phyloP scores from a whole-genome alignment of 192 early-diverging fungal species.

The Chytriomyces hyalinus region DNA sequence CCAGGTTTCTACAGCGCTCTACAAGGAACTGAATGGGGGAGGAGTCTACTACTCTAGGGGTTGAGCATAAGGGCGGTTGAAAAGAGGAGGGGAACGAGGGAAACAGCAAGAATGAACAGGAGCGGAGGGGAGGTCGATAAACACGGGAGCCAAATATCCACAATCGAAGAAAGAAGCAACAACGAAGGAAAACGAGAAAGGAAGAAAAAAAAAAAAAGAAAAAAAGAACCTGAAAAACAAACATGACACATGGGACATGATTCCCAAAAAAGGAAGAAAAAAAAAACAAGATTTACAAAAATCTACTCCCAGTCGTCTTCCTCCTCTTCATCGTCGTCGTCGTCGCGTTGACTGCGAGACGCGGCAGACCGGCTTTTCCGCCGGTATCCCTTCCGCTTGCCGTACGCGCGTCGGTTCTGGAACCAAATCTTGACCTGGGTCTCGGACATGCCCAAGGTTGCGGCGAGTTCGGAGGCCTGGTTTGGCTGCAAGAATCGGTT shows the following conservation, averaged over 20 bases:
- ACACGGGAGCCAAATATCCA: too few relatives aligned
- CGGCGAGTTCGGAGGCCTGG: slow-evolving; percentile 3
- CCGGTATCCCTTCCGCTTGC: slow-evolving; percentile 9
- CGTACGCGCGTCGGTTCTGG: slow-evolving; percentile 11
- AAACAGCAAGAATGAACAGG: too few relatives aligned
- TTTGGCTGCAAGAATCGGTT: neutral
- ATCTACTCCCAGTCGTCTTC: neutral
- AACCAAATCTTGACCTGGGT: slow-evolving; percentile 21
- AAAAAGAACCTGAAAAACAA: neutral
- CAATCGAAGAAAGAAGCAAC: neutral
- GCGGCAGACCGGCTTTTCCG: neutral
- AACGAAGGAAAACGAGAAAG: neutral
- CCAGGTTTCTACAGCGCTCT: too few relatives aligned
- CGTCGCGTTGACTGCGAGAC: neutral
- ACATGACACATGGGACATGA: neutral
- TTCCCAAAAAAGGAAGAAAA: neutral
- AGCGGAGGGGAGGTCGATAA: too few relatives aligned
- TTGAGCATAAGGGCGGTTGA: too few relatives aligned
- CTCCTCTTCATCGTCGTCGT: neutral
- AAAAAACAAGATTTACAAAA: neutral
- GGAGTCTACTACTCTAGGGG: too few relatives aligned
- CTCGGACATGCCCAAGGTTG: neutral
- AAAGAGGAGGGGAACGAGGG: too few relatives aligned
- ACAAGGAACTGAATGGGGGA: too few relatives aligned
- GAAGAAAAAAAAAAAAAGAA: neutral